Conservation (phyloP, 1,284 basidiomycete species). For the Cerrena zonata region DNA sequence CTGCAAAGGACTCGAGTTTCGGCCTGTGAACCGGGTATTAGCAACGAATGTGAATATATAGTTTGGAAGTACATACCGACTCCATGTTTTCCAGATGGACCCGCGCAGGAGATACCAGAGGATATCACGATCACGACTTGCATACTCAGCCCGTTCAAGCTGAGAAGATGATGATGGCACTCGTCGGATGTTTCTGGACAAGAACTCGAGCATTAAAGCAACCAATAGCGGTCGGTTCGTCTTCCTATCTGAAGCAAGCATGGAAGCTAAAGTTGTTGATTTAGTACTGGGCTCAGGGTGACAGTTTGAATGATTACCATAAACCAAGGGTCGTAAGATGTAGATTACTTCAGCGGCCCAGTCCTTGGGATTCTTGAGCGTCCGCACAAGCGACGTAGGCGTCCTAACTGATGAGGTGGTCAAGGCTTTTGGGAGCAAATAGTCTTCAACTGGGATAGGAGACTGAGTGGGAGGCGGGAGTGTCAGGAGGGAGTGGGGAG, state of each 20-base stretch:
- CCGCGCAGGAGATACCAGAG: constrained; percentile 85
- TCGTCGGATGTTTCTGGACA: constrained; percentile 64
- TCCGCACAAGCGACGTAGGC: constrained; percentile 56
- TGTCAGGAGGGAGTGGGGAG: constrained; percentile 51
- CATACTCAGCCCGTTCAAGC: constrained; percentile 76
- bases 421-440: constrained; percentile 71
- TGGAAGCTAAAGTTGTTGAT: constrained; percentile 20
- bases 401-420: constrained; percentile 65
- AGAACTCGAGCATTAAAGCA: constrained; percentile 56
- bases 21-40: constrained; percentile 64
- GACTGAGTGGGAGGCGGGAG: constrained; percentile 45
- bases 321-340: constrained; percentile 64
- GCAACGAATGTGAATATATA: too few species aligned
- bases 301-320: constrained; percentile 51
- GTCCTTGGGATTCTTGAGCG: constrained; percentile 57
- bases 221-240: constrained; percentile 49
- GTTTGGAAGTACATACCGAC: constrained; percentile 59
- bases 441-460: constrained; percentile 64
- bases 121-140: constrained; percentile 74
- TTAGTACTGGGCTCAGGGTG: too few species aligned
- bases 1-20: constrained; percentile 63
- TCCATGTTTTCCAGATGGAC: constrained; percentile 83
- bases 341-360: constrained; percentile 68
- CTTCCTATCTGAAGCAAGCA: constrained; percentile 29
- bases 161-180: constrained; percentile 52